These are phyloP conservation scores for Aspergillus texensis DNA, from an alignment of 2,329 filamentous ascomycete species.

Conservation along the genomic window DNA sequence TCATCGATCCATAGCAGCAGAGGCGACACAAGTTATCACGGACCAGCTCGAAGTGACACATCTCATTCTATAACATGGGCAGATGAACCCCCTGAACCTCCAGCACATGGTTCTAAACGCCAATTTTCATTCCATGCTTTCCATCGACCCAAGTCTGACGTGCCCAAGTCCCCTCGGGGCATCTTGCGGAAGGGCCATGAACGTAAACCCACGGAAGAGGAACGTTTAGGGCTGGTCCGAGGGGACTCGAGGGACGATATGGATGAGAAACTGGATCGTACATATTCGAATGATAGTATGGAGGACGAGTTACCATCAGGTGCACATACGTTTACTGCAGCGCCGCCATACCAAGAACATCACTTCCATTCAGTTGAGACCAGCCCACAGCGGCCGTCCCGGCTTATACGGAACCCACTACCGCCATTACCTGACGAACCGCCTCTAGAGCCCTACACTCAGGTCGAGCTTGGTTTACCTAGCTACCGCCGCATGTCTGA, in stretches of 20 bases:
- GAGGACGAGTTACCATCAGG: slow-evolving; percentile 12
- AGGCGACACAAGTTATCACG: slow-evolving; percentile 44
- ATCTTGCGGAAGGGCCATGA: slow-evolving; percentile 47
- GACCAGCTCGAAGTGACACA: slow-evolving; percentile 38
- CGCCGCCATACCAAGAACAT: slow-evolving; percentile 10
- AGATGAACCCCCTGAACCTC: slow-evolving; percentile 36
- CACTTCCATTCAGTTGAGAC: slow-evolving; percentile 13
- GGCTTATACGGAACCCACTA: slow-evolving; percentile 34
- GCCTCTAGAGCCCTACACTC: slow-evolving; percentile 16
- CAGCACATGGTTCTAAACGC: slow-evolving; percentile 61
- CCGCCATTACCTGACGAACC: slow-evolving; percentile 36
- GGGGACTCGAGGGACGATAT: slow-evolving; percentile 58
- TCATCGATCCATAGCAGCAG: slow-evolving; percentile 57
- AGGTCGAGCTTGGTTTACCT: slow-evolving; percentile 4
- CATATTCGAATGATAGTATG: slow-evolving; percentile 20
- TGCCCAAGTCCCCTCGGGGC: slow-evolving; percentile 36
- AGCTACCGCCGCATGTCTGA: slow-evolving; percentile 21
- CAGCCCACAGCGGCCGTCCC: slow-evolving; percentile 19
- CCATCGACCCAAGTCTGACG: slow-evolving; percentile 47
- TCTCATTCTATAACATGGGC: slow-evolving; percentile 42
- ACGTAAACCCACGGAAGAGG: slow-evolving; percentile 72
- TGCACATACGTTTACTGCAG: background rate
- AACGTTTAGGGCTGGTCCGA: slow-evolving; percentile 78
- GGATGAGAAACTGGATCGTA: slow-evolving; percentile 35
- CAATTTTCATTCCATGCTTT: slow-evolving; percentile 97